A percentile compares a stretch with the other conserved stretches of the same genome.
Conservation (phyloP, 768 basidiomycete species). For the Antrodiella citrinella region DNA sequence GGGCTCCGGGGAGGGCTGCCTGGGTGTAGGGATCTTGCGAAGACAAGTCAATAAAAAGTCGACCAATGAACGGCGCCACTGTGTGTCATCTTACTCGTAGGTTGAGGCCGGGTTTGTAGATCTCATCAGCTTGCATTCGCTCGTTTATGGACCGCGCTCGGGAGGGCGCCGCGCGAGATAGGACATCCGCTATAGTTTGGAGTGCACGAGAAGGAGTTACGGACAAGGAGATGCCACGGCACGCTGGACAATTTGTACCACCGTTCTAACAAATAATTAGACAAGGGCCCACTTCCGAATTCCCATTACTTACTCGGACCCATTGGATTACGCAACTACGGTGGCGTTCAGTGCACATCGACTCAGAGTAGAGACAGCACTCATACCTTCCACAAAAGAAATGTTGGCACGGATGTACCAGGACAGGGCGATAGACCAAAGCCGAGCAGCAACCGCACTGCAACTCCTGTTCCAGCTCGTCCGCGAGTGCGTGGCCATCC, state of each 20-base stretch:
- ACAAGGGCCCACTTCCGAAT: background rate
- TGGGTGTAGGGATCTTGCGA: constrained; percentile 61
- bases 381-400: constrained; percentile 83
- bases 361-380: background rate
- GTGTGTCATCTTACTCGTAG: constrained; percentile 45
- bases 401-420: constrained; percentile 81
- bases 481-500: constrained; percentile 36
- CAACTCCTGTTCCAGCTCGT: constrained; percentile 64
- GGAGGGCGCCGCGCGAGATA: constrained; percentile 65
- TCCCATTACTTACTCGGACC: constrained; percentile 64
- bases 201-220: constrained; percentile 69
- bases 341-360: constrained; percentile 8
- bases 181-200: constrained; percentile 62
- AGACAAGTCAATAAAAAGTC: background rate
- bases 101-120: constrained; percentile 55
- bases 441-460: constrained; percentile 84
- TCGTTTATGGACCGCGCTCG: constrained; percentile 62
- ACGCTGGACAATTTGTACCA: constrained; percentile 78
- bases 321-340: constrained; percentile 72
- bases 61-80: background rate
- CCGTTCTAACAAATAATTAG: constrained; percentile 49
- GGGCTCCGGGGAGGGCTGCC: constrained; percentile 72
- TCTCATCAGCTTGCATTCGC: constrained; percentile 72
- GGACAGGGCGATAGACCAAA: constrained; percentile 73
- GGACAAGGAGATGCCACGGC: constrained; percentile 58